Percentiles rank a stretch among this genome's conserved stretches.
phyloP scores from a whole-genome alignment of 306 rosid genomes.

The Elaeagnus macrophylla region DNA sequence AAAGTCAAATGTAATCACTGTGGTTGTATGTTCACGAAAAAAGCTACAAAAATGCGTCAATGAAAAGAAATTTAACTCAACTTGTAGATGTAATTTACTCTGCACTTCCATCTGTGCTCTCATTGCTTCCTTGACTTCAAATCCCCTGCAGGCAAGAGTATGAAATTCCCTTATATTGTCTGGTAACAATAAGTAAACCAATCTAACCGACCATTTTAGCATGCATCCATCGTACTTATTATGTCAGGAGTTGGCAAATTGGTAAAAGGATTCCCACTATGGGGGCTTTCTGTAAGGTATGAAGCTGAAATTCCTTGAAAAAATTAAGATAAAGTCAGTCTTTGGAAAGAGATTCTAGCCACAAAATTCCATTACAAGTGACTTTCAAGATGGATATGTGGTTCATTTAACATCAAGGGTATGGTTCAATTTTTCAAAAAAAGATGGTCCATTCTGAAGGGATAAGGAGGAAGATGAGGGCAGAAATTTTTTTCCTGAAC shows the following conservation, averaged over 20 bases:
- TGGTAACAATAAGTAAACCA: constrained; percentile 12
- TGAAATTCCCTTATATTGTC: constrained; percentile 11
- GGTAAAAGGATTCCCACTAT: constrained; percentile 59
- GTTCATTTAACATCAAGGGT: not conserved
- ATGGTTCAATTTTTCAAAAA: no score
- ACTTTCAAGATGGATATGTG: not conserved
- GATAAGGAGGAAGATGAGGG: no score
- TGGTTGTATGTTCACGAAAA: constrained; percentile 10
- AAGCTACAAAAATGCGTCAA: not conserved
- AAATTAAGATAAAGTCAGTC: constrained; percentile 33
- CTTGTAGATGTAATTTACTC: no score
- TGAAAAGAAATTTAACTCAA: constrained; percentile 52
- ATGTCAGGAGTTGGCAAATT: constrained; percentile 67
- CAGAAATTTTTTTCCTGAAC: no score
- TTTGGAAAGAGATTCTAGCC: constrained; percentile 9
- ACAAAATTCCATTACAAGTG: constrained; percentile 1
- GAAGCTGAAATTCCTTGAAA: constrained; percentile 64
- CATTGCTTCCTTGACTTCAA: constrained; percentile 93
- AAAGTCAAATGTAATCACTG: constrained; percentile 1
- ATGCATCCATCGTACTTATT: constrained; percentile 55
- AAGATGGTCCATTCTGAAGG: no score
- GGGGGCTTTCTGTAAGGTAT: constrained; percentile 77
- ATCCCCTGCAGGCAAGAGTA: constrained; percentile 53
- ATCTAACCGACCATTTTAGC: constrained; percentile 14
- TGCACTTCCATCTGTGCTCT: constrained; percentile 95